A percentile compares a stretch with the other conserved stretches of the same genome.
Evolutionary conservation across 169 alveolate genomes (phyloP).

Genomic region (Plasmodium inui): DNA sequence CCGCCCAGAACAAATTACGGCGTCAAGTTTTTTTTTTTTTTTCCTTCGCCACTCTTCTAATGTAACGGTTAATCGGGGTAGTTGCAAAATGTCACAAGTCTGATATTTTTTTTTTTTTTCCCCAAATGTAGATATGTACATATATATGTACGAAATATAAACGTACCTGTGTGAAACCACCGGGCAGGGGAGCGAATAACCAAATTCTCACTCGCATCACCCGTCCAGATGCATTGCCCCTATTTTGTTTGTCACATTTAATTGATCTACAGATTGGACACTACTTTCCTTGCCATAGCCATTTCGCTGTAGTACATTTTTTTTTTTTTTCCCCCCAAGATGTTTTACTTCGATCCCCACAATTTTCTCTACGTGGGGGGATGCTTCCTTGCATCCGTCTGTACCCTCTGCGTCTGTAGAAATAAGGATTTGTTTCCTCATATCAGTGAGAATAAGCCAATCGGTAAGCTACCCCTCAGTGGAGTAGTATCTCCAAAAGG

Average conservation of each 20-base stretch:
- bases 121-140: neutral
- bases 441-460: conserved; percentile 61
- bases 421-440: conserved; percentile 62
- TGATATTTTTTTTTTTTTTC: neutral
- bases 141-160: neutral
- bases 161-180: neutral
- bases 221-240: neutral
- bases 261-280: neutral
- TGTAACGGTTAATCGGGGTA: conserved; percentile 3
- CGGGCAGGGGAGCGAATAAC: neutral
- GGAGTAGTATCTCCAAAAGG: neutral
- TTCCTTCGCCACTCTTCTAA: neutral
- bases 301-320: neutral
- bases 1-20: conserved; percentile 9
- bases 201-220: neutral
- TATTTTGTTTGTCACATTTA: neutral
- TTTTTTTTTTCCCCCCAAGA: conserved; percentile 10
- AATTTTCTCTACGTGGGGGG: conserved; percentile 36
- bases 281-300: neutral
- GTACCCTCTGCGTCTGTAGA: conserved; percentile 58
- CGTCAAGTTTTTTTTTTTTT: neutral
- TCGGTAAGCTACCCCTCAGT: conserved; percentile 2
- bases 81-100: neutral
- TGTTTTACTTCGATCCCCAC: conserved; percentile 47
- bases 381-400: conserved; percentile 57